Percentiles rank a stretch among this genome's conserved stretches.
phyloP scores from a whole-genome alignment of 257 asterid genomes.

The Solanum neorickii region DNA sequence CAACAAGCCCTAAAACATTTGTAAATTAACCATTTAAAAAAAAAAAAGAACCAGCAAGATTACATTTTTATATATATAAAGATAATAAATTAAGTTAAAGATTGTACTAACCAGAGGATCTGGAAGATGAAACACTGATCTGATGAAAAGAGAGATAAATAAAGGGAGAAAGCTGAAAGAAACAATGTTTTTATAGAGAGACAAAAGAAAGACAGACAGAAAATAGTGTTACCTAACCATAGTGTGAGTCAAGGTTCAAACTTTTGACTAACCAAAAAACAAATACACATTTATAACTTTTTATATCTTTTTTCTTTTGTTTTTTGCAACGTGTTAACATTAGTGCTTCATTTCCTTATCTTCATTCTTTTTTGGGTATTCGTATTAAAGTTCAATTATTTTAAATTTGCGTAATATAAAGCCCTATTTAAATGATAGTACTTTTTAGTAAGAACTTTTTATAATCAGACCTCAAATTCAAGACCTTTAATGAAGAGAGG shows the following conservation, averaged over 20 bases:
- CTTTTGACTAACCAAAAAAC: slow-evolving; percentile 1
- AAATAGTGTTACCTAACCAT: background rate
- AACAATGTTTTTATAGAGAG: background rate
- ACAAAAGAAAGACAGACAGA: background rate
- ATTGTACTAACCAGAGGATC: slow-evolving; percentile 14
- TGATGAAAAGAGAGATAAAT: background rate
- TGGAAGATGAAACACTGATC: slow-evolving; percentile 11
- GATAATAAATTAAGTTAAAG: background rate
- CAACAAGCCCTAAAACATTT: background rate
- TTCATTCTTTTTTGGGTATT: background rate
- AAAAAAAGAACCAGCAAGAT: background rate
- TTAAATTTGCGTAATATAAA: too few relatives aligned
- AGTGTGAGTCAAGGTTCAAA: background rate
- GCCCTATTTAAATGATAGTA: fast-evolving
- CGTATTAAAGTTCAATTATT: too few relatives aligned
- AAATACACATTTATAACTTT: background rate
- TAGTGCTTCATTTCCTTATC: background rate
- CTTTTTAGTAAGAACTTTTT: too few relatives aligned
- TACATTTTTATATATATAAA: background rate
- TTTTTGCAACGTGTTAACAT: background rate
- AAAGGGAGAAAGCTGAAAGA: background rate
- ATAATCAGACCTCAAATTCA: background rate
- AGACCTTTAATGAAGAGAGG: background rate
- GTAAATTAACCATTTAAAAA: background rate
- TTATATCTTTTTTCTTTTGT: background rate